Base-by-base conservation (phyloP, 108 stramenopile genomes). In the Pseudonitzschia multistriata region DNA sequence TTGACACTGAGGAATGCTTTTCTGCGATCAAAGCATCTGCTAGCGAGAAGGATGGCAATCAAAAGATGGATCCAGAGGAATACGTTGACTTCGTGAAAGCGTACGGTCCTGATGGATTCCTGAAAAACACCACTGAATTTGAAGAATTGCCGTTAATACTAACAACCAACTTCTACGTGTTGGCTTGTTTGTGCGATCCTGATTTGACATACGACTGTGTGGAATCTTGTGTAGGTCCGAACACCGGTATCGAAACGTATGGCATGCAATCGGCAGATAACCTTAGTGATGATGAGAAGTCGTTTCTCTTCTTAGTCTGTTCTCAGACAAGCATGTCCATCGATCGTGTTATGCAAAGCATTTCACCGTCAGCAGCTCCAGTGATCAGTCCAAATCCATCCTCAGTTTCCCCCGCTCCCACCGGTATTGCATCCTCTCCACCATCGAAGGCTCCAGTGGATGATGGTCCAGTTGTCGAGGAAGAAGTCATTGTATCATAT, bases 21-120 rank as follows among this genome's bases (percentile, higher is more conserved):
- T 48, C 66, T 19, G 49, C 66, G 11, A 50, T 78, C 65, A 49
- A 57, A 22, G 47, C 28, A 13, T 62, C 77, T 1, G 64, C 65
- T 25, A 40, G 37, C 17, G 55, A 70, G 0, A 53, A 50, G 21
- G 50, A 67, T 24, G 67, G 67, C 33, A 40, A 72, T 33, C 30
- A 45, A 22, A 24, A 53, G 21, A 54, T 78, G 62, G 47, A 71
- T 39, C 33, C 34, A n/a, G 56, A 64, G 13, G 65, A 66, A 31
- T 78, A 78, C 50, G 71, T 78, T 8, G 55, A 55, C 29, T 78
- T 72, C 54, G 22, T 64, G 27, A 71, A 78, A 54, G 22, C 34
- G 30, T 67, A 62, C 40, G 74, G 68, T 48, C 68, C 66, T 5
- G 28, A 48, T n/a, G 71, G 39, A 11, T 67, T 70, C 62, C 36